phyloP scores from a whole-genome alignment of 2,329 filamentous ascomycete species.

The Pseudogymnoascus sp. region DNA sequence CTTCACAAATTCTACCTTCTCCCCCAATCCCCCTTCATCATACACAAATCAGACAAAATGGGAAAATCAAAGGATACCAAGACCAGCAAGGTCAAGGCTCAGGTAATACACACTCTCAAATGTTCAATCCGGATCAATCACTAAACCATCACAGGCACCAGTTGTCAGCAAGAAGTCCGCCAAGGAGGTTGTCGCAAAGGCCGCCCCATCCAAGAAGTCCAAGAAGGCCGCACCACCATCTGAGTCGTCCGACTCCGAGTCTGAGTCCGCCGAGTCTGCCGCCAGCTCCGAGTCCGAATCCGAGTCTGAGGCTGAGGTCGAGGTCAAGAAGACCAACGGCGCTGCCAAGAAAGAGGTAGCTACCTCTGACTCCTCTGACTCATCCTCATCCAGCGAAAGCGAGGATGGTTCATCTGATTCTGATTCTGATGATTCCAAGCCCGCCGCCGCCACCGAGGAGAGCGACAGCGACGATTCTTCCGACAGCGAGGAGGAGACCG shows the following conservation, averaged over 20 bases:
- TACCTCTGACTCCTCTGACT: slow-evolving; percentile 31
- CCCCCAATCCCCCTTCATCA: slow-evolving; percentile 2
- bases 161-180: slow-evolving; percentile 59
- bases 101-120: slow-evolving; percentile 41
- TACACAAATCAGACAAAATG: slow-evolving; percentile 39
- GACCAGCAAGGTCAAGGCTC: slow-evolving; percentile 42
- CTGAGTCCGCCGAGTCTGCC: slow-evolving; percentile 31
- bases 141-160: slow-evolving; percentile 57
- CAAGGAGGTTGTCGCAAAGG: slow-evolving; percentile 45
- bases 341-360: slow-evolving; percentile 29
- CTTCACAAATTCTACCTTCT: slow-evolving; percentile 5
- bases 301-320: slow-evolving; percentile 25
- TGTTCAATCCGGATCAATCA: slow-evolving; percentile 59
- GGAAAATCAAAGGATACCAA: slow-evolving; percentile 59
- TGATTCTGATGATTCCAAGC: slow-evolving; percentile 22
- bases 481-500: slow-evolving; percentile 24
- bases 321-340: slow-evolving; percentile 22
- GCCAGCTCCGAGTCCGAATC: slow-evolving; percentile 25
- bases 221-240: slow-evolving; percentile 40
- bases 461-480: slow-evolving; percentile 25
- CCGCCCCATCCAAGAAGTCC: slow-evolving; percentile 35
- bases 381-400: slow-evolving; percentile 12
- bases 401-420: slow-evolving; percentile 15
- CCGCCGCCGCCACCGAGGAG: slow-evolving; percentile 23
- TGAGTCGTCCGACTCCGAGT: slow-evolving; percentile 34